A percentile compares a stretch with the other conserved stretches of the same genome.
Conservation (phyloP, 257 asterid genomes). For the Parsonsia alboflavescens region DNA sequence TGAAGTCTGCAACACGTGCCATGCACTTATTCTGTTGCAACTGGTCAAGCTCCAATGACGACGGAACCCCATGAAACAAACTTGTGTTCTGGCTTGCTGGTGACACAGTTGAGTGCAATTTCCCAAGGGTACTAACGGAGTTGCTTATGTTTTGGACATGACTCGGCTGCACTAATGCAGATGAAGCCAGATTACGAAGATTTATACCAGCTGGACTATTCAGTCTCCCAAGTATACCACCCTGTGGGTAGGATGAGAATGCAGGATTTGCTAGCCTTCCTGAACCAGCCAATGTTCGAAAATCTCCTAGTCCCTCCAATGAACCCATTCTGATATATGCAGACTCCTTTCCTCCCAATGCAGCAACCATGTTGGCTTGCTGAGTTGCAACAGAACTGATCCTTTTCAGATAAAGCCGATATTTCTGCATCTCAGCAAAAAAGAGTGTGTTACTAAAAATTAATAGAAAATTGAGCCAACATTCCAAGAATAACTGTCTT, state of each 20-base stretch:
- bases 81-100: constrained; percentile 35
- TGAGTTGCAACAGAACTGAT: constrained; percentile 58
- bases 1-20: constrained; percentile 26
- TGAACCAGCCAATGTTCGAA: constrained; percentile 41
- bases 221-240: constrained; percentile 68
- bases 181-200: constrained; percentile 39
- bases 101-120: constrained; percentile 40
- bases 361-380: constrained; percentile 76
- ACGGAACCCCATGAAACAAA: constrained; percentile 52
- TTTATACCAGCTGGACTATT: constrained; percentile 53
- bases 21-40: constrained; percentile 39
- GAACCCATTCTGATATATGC: constrained; percentile 59
- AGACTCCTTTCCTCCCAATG: constrained; percentile 65
- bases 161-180: constrained; percentile 45
- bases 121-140: constrained; percentile 39
- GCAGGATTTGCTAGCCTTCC: constrained; percentile 52
- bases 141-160: constrained; percentile 48
- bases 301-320: constrained; percentile 62
- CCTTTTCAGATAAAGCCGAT: constrained; percentile 76
- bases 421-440: constrained; percentile 52
- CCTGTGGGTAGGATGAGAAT: constrained; percentile 43
- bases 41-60: constrained; percentile 57
- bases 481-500: neutral
- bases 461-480: neutral
- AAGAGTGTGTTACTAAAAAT: neutral